Percentiles rank a stretch among this genome's conserved stretches.
These are phyloP conservation scores for Collybia mongolica DNA, from an alignment of 768 basidiomycete genomes.

Conservation along the genomic window DNA sequence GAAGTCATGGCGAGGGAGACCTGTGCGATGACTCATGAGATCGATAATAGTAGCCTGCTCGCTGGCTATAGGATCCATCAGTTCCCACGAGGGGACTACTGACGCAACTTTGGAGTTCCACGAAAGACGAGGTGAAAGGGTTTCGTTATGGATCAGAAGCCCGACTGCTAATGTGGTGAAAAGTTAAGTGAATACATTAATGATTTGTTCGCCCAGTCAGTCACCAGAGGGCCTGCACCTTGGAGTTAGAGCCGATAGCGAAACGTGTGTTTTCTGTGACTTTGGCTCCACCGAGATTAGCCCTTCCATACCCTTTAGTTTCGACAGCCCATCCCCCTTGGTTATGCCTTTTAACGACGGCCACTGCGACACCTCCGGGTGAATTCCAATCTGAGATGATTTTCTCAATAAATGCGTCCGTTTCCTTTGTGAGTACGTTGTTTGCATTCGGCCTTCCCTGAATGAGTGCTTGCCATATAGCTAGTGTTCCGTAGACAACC, in stretches of 20 bases:
- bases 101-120: conserved; percentile 23
- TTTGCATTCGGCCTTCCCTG: background rate
- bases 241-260: conserved; percentile 29
- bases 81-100: conserved; percentile 22
- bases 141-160: conserved; percentile 24
- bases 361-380: conserved; percentile 7
- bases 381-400: conserved; percentile 9
- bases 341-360: conserved; percentile 2
- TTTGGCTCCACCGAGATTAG: conserved; percentile 5
- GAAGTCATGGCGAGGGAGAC: conserved; percentile 16
- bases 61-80: conserved; percentile 20
- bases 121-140: conserved; percentile 19
- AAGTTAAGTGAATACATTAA: conserved; percentile 12
- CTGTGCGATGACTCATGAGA: conserved; percentile 19
- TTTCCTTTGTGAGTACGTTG: conserved; percentile 1
- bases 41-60: conserved; percentile 18
- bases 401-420: conserved; percentile 8
- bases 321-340: conserved; percentile 4
- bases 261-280: conserved; percentile 24
- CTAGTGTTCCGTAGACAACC: no score
- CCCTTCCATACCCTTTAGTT: conserved; percentile 7
- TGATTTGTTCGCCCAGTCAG: background rate
- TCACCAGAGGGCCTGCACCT: conserved; percentile 15
- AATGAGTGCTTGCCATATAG: background rate
- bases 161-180: conserved; percentile 23